Evolutionary conservation across 2,329 filamentous ascomycete species (phyloP), one percentile per base, ranked within the genome.

Genomic region (Sporothrix protearum): DNA sequence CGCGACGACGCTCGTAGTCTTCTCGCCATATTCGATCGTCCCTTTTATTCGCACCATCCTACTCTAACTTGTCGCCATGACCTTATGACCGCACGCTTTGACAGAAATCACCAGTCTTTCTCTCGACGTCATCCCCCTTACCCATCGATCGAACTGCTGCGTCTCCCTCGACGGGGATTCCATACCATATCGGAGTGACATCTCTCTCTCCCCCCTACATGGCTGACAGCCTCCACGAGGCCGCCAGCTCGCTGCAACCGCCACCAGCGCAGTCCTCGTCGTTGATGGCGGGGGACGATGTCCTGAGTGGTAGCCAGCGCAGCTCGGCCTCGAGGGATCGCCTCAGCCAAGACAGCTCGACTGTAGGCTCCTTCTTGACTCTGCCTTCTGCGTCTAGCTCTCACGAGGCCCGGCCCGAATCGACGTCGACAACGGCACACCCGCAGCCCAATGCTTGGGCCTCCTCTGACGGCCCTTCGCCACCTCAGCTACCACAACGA

Each of bases 201-300:
- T 25, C n/a, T 16, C 12, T 30, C n/a, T 30, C 5, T 8, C 33
- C 49, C 12, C 36, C 36, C 49, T 71, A 19, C 19, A 71, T 71
- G 69, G 61, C 69, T 39, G 61, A 71, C 69, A 67, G 69, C 69
- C 61, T 49, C 61, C 61, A 39, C 69, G 69, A 59, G 69, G 69
- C 69, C 69, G 39, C 25, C 61, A 49, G 51, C 42, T 33, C 12
- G 47, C 69, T 70, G 69, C 57, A 33, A 33, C 59, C 57, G 12
- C 57, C 57, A n/a, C 22, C 45, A 53, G 19, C 42, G 57, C 57
- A 49, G 42, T 22, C 53, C 25, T 39, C 68, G 42, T 51, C 42
- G 10, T 25, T 33, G 19, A 19, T 19, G 42, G 12, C n/a, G 22
- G 39, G 33, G 36, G 36, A 45, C 36, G 36, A 28, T 25, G 28